phyloP scores from a whole-genome alignment of 805 yeast genomes.

The Clavispora asparagi region DNA sequence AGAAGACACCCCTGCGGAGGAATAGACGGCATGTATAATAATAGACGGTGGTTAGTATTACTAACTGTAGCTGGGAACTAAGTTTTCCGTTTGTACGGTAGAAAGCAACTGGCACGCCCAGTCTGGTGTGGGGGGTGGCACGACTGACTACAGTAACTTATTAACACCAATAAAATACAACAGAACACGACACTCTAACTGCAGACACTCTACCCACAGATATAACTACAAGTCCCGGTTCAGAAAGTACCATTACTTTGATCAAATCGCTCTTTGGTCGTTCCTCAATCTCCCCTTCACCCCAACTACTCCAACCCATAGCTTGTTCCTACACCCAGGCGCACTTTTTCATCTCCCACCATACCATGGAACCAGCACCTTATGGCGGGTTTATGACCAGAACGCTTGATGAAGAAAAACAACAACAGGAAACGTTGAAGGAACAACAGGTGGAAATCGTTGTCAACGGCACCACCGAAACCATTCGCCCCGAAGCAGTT shows the following conservation, averaged over 20 bases:
- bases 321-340: background rate
- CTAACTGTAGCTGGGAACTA: too few species aligned
- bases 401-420: slow-evolving; percentile 35
- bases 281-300: too few species aligned
- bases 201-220: too few species aligned
- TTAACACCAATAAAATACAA: too few species aligned
- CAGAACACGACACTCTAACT: too few species aligned
- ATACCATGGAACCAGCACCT: slow-evolving; percentile 24
- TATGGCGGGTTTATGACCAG: slow-evolving; percentile 40
- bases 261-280: too few species aligned
- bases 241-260: too few species aligned
- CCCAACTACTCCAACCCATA: background rate
- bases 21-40: background rate
- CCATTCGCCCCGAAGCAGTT: slow-evolving; percentile 43
- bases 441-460: slow-evolving; percentile 29
- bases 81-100: too few species aligned
- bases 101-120: too few species aligned
- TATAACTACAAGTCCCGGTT: too few species aligned
- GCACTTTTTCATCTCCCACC: slow-evolving; percentile 18
- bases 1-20: slow-evolving; percentile 26
- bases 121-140: too few species aligned
- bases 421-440: slow-evolving; percentile 23
- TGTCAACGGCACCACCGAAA: slow-evolving; percentile 27
- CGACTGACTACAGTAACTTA: too few species aligned
- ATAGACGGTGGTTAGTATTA: background rate